These are phyloP conservation scores for Selaginella moellendorffii DNA, from an alignment of 75 land plant genomes.

Conservation along the genomic window DNA sequence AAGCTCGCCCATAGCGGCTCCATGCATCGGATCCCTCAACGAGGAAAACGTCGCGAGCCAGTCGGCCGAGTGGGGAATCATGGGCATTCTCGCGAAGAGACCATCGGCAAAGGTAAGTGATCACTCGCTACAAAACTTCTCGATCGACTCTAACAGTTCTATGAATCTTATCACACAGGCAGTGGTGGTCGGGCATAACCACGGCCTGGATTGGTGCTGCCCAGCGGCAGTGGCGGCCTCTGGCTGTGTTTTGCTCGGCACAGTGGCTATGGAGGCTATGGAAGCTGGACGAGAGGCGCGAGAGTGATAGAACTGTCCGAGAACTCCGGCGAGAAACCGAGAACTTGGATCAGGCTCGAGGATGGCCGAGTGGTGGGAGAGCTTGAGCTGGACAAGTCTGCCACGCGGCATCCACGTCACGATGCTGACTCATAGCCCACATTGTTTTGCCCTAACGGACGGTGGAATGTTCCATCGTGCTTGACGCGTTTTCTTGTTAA, in stretches of 20 bases:
- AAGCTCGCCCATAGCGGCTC: slow-evolving; percentile 22
- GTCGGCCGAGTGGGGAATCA: slow-evolving; percentile 66
- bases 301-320: slow-evolving; percentile 49
- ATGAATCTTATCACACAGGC: slow-evolving; percentile 48
- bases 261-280: slow-evolving; percentile 96
- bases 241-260: slow-evolving; percentile 92
- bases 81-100: slow-evolving; percentile 47
- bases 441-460: too few relatives aligned
- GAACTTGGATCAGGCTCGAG: slow-evolving; percentile 7
- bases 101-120: slow-evolving; percentile 66
- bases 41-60: slow-evolving; percentile 61
- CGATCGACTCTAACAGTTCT: too few relatives aligned
- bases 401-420: too few relatives aligned
- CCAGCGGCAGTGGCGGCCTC: slow-evolving; percentile 47
- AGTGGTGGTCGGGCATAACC: slow-evolving; percentile 82
- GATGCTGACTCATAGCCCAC: too few relatives aligned
- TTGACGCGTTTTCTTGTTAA: too few relatives aligned
- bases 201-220: slow-evolving; percentile 98
- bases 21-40: slow-evolving; percentile 83
- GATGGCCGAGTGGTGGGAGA: slow-evolving; percentile 7
- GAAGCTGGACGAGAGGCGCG: slow-evolving; percentile 76
- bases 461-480: too few relatives aligned
- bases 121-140: too few relatives aligned
- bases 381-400: too few relatives aligned
- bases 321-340: background rate